Conservation (phyloP, 2,329 filamentous ascomycete species). For the Fusarium sublunatum region DNA sequence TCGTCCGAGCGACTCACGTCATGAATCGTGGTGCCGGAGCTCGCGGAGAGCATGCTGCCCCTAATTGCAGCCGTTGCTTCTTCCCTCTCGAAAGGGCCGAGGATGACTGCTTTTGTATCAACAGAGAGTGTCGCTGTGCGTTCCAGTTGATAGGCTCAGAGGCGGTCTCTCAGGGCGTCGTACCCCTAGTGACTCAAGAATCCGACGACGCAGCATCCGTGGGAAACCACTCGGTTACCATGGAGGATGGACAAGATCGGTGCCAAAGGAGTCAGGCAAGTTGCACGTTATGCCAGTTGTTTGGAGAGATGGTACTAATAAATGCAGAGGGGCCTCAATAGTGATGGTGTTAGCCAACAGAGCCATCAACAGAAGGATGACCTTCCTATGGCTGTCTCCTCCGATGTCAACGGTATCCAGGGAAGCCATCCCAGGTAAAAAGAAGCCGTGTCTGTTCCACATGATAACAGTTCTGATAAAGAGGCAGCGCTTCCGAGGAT, state of each 20-base stretch:
- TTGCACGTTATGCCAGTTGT: not conserved
- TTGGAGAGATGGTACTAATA: conserved; percentile 1
- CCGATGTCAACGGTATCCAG: not conserved
- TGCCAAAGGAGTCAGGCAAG: not conserved
- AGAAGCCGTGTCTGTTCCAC: no score
- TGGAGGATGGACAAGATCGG: not conserved
- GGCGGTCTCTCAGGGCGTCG: no score
- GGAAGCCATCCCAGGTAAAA: conserved; percentile 12
- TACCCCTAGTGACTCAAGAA: not conserved
- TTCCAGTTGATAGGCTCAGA: no score
- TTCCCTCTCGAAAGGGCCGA: not conserved
- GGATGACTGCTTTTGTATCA: not conserved
- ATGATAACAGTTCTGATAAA: not conserved
- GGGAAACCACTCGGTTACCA: not conserved
- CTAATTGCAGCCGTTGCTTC: conserved; percentile 1
- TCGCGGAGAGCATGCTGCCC: not conserved
- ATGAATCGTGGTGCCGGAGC: conserved; percentile 1
- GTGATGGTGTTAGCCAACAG: not conserved
- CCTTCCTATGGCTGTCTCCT: not conserved
- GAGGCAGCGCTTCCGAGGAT: not conserved
- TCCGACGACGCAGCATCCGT: not conserved
- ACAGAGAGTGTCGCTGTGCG: not conserved
- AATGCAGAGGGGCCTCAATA: not conserved
- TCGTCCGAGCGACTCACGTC: no score
- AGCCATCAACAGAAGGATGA: not conserved